phyloP scores from a whole-genome alignment of 169 alveolate species.

The Ichthyophthirius multifiliis region DNA sequence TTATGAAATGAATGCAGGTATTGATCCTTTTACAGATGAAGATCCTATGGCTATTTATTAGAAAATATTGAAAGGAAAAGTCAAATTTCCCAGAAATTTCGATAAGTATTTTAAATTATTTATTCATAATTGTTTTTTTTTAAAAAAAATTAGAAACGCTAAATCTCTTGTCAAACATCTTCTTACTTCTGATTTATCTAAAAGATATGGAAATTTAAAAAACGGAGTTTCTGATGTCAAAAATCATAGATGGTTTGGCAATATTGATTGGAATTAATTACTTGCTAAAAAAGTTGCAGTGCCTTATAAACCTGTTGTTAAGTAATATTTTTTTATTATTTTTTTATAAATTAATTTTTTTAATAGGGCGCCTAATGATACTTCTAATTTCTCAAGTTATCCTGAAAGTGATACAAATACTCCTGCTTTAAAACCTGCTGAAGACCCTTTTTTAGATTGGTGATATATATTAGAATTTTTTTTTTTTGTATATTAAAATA shows the following conservation, averaged over 20 bases:
- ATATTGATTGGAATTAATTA: slow-evolving; percentile 69
- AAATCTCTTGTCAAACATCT: slow-evolving; percentile 70
- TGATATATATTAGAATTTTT: too few species aligned
- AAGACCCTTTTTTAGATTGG: slow-evolving; percentile 89
- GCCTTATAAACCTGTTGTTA: slow-evolving; percentile 75
- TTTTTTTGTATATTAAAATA: too few species aligned
- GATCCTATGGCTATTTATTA: slow-evolving; percentile 84
- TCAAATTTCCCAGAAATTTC: slow-evolving; percentile 68
- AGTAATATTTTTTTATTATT: slow-evolving; percentile 40
- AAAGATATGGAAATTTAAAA: slow-evolving; percentile 75
- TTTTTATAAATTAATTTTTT: neutral
- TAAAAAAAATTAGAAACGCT: slow-evolving; percentile 44
- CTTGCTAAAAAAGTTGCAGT: slow-evolving; percentile 49
- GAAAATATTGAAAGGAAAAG: slow-evolving; percentile 74
- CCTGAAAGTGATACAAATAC: slow-evolving; percentile 86
- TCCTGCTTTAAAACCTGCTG: slow-evolving; percentile 74
- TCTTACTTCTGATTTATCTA: slow-evolving; percentile 60
- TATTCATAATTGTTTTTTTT: neutral
- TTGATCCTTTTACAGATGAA: slow-evolving; percentile 86
- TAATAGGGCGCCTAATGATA: slow-evolving; percentile 55
- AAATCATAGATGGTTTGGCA: slow-evolving; percentile 67
- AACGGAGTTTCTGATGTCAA: slow-evolving; percentile 60
- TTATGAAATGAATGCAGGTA: slow-evolving; percentile 84
- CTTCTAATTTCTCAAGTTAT: slow-evolving; percentile 81
- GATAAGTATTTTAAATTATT: slow-evolving; percentile 39